These are phyloP conservation scores for Conticribra guillardii DNA, from an alignment of 108 stramenopile genomes.

Conservation along the genomic window DNA sequence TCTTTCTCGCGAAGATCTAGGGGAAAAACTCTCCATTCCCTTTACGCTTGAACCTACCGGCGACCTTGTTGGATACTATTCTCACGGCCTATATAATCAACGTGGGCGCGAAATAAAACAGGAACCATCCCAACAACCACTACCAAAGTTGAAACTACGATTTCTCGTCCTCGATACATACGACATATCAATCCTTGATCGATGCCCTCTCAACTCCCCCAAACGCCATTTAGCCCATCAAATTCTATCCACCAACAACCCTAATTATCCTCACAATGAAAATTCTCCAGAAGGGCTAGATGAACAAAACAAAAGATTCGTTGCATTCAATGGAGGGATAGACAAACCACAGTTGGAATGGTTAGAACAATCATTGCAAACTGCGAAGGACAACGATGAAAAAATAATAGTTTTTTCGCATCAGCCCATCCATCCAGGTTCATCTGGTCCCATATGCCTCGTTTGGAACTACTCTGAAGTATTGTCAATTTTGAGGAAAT, in stretches of 20 bases:
- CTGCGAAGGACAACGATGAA: slow-evolving; percentile 48
- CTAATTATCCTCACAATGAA: slow-evolving; percentile 67
- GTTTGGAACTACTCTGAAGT: slow-evolving; percentile 84
- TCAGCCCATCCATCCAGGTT: slow-evolving; percentile 78
- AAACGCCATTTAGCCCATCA: slow-evolving; percentile 63
- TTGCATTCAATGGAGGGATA: slow-evolving; percentile 84
- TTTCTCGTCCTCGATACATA: slow-evolving; percentile 80
- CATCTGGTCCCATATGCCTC: slow-evolving; percentile 64
- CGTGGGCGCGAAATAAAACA: slow-evolving; percentile 18
- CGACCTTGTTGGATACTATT: slow-evolving; percentile 55
- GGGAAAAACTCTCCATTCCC: slow-evolving; percentile 65
- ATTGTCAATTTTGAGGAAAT: slow-evolving; percentile 58
- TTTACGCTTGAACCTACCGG: slow-evolving; percentile 63
- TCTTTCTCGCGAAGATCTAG: slow-evolving; percentile 60
- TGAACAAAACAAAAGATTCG: slow-evolving; percentile 69
- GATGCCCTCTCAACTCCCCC: slow-evolving; percentile 51
- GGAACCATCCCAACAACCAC: not conserved
- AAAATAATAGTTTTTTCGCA: slow-evolving; percentile 75
- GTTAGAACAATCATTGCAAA: slow-evolving; percentile 58
- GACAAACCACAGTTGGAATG: slow-evolving; percentile 73
- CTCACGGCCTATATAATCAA: slow-evolving; percentile 47
- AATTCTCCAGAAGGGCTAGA: slow-evolving; percentile 80
- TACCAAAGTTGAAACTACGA: slow-evolving; percentile 42
- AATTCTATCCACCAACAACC: slow-evolving; percentile 65
- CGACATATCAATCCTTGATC: slow-evolving; percentile 68